Conservation (phyloP, 768 basidiomycete genomes). For the Boletus patriciae region DNA sequence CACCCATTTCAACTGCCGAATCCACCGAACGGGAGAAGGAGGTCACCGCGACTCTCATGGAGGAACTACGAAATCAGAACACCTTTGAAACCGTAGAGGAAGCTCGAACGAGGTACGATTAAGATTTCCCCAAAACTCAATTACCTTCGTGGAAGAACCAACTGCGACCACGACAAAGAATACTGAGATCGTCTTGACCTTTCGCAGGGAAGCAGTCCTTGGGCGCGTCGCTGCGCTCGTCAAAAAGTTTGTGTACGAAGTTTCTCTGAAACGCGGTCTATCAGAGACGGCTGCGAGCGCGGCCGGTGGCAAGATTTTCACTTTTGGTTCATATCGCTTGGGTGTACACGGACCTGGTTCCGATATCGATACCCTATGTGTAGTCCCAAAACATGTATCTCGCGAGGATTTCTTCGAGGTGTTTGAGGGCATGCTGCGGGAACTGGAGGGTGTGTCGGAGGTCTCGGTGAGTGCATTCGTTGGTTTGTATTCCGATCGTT, state of each 20-base stretch:
- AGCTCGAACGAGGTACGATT: slow-evolving; percentile 73
- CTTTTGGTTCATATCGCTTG: slow-evolving; percentile 96
- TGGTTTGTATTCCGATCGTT: not conserved
- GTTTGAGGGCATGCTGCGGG: slow-evolving; percentile 86
- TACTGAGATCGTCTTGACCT: slow-evolving; percentile 25
- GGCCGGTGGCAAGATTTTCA: slow-evolving; percentile 98
- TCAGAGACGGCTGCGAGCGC: slow-evolving; percentile 85
- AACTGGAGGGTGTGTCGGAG: slow-evolving; percentile 80
- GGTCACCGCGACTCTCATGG: slow-evolving; percentile 83
- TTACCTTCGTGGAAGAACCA: slow-evolving; percentile 3
- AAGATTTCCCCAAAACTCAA: slow-evolving; percentile 7
- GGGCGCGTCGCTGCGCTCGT: slow-evolving; percentile 87
- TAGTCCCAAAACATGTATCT: slow-evolving; percentile 94
- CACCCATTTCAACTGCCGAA: slow-evolving; percentile 75
- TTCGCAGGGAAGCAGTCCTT: slow-evolving; percentile 83
- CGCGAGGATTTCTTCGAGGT: slow-evolving; percentile 94
- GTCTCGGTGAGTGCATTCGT: slow-evolving; percentile 68
- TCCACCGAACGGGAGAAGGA: slow-evolving; percentile 80
- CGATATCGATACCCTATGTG: slow-evolving; percentile 98
- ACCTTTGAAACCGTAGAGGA: slow-evolving; percentile 91
- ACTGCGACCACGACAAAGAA: slow-evolving; percentile 2
- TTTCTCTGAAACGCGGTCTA: slow-evolving; percentile 75
- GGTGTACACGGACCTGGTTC: slow-evolving; percentile 95
- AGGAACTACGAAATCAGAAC: slow-evolving; percentile 82
- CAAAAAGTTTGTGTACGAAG: slow-evolving; percentile 87